Base-by-base conservation (phyloP, 257 asterid genomes). In the Jacaranda mimosifolia region DNA sequence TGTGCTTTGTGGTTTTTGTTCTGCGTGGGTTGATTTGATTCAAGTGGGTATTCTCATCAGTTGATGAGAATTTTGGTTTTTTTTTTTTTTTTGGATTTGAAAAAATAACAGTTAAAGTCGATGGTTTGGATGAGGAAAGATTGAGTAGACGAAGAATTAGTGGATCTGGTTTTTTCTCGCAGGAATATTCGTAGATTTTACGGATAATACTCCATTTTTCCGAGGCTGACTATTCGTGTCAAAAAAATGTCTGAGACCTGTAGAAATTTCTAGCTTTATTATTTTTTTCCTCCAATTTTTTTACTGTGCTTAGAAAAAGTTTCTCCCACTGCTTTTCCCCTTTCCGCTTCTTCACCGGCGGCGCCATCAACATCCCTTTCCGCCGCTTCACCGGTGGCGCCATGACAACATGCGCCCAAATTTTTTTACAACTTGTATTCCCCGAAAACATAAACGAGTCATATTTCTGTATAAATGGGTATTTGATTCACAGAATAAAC, bases 21-120 rank as follows among this genome's bases (percentile, higher is more conserved):
- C 8, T 57, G 18, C 14, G 49, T 72, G 56, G 56, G 58, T 72
- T 72, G 77, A 72, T 72, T 72, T 40, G 43, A 42, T 57, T 57
- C 26, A 51, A 51, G 13, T 21, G 75, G n/a, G 36, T 4, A 40
- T n/a, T 40, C 10, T 17, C 39, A 43, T 49, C 46, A 21, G 45
- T 69, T 21, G 45, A 0, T 53, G 51, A 52, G 19, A 8, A 0
- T 26, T 17, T 8, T 2, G 19, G 19, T 21, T 19, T 42, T 9
- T n/a, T 3, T 9, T 3, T 42, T 1, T 66, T 9, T 68, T 14
- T 52, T 71, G 55, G n/a, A 36, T 53, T 17, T 10, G 3, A 18
- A 26, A 46, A 60, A 68, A 26, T 48, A 5, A 6, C 4, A 39
- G 40, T 3, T 35, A 36, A 11, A 4, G 66, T 43, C 13, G 10